Base-by-base conservation (phyloP, 192 early-diverging fungal species). In the Blastocladiella britannica region DNA sequence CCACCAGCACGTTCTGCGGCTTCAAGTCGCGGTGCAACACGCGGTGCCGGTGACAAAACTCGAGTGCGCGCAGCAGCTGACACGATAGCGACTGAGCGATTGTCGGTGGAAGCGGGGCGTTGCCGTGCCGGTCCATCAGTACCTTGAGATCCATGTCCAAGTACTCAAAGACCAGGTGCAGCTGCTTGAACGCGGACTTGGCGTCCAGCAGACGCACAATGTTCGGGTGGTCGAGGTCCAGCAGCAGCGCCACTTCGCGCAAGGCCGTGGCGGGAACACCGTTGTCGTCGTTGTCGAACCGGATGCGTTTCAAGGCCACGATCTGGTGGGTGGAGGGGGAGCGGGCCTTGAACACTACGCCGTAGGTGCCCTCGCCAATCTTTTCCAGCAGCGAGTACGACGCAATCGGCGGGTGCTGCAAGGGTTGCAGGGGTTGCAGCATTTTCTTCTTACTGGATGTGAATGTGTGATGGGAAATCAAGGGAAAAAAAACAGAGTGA, bases 91-190 rank as follows among this genome's bases (percentile, higher is more conserved):
- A 28, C 29, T 20, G 28, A 24, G 18, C 29, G 26, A 43, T 57
- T 25, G 26, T 28, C 4, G 51, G 26, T 9, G 15, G 37, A 2
- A 47, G n/a, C 37, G 37, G 37, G 25, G 25, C 15, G 37, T 47
- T 20, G 37, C 83, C 71, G 67, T 78, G 66, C 29, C 83, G 67
- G 65, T 88, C 86, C 83, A 87, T 88, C 70, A 84, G 87, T 65
- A 80, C 82, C 62, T 88, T 88, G 56, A 88, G 66, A 57, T 88
- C 95, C 26, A 93, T 69, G 65, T 99, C 93, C 55, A 91, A 66
- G 61, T 82, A 99, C 66, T 99, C 95, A 70, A 99, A 94, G 2
- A 97, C 88, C 25, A 99, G 70, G 63, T 87, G 94, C 18, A 99
- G 78, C 62, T 87, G 87, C 24, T 74, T 73, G 26, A 92, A 89